Base-by-base conservation (phyloP, 306 rosid species). In the Lagenaria siceraria region DNA sequence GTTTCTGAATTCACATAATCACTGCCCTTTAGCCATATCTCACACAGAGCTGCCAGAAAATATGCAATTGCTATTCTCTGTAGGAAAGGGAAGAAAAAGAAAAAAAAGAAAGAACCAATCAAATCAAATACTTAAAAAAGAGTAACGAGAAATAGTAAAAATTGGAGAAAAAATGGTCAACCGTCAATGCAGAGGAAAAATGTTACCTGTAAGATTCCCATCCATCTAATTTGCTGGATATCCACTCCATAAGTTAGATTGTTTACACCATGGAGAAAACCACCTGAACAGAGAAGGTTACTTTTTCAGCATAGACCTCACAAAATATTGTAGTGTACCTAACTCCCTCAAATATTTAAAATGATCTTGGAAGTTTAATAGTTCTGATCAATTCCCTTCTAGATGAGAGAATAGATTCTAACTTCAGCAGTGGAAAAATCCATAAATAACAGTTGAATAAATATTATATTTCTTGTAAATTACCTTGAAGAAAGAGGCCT, bases 401-500 rank as follows among this genome's bases (percentile, higher is more conserved):
- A 14, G 5, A 69, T 12, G 53, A 69, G 55, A 22, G 46, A 31
- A 74, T 27, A 31, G 22, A 64, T 63, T 11, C 61, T 71, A 70
- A 55, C 21, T 6, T 68, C 3, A 2, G 46, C 9, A 18, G 52
- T 19, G 70, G 24, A 33, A 21, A 13, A 69, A 10, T 0, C 9
- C 27, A 69, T 19, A 25, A 70, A 40, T 40, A 17, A 69, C 27
- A 49, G 22, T 68, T 19, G 8, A 64, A 42, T 61, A 53, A 52
- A 64, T 5, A 21, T 56, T 31, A 79, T 62, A 76, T 38, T 29
- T 77, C 60, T 59, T 78, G 80, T 52, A 15, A 49, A 24, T 24
- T 69, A 93, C 98, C 97, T 96, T 96, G 98, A 86, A 96, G 92
- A 79, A 96, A 84, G 76, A 96, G 80, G 85, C 99, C 99, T 71